These are phyloP conservation scores for Cyclostephanos invisitatus DNA, from an alignment of 108 stramenopile genomes.

Conservation along the genomic window DNA sequence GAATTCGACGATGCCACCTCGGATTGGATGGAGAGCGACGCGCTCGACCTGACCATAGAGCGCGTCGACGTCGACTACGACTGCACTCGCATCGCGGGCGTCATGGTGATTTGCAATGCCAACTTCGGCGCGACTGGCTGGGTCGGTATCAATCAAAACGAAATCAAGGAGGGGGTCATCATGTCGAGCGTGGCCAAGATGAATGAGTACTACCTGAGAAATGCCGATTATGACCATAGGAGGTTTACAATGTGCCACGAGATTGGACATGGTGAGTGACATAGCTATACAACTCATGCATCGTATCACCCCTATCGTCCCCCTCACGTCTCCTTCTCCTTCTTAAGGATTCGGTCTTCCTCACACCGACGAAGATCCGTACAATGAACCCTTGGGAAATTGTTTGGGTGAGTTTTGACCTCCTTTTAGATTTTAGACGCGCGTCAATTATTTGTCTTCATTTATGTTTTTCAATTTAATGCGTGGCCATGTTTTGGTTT, in stretches of 20 bases:
- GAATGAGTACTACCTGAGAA: slow-evolving; percentile 77
- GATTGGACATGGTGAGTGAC: slow-evolving; percentile 8
- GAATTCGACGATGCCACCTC: slow-evolving; percentile 54
- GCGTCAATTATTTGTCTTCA: neutral
- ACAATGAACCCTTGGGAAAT: slow-evolving; percentile 65
- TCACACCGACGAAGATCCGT: slow-evolving; percentile 79
- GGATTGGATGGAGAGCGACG: slow-evolving; percentile 67
- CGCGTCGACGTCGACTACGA: slow-evolving; percentile 37
- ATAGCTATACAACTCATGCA: neutral
- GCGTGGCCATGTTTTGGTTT: neutral
- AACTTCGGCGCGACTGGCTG: slow-evolving; percentile 77
- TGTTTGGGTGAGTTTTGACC: slow-evolving; percentile 54
- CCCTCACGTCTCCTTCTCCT: neutral
- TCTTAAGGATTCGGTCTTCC: slow-evolving; percentile 75
- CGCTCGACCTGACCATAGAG: slow-evolving; percentile 44
- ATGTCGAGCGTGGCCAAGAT: slow-evolving; percentile 67
- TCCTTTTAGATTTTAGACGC: too few relatives aligned
- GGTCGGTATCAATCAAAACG: slow-evolving; percentile 75
- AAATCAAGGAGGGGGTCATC: slow-evolving; percentile 35
- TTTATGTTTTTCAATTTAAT: neutral
- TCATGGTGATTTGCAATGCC: slow-evolving; percentile 73
- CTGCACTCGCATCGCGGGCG: slow-evolving; percentile 41
- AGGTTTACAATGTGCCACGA: slow-evolving; percentile 11
- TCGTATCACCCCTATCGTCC: neutral
- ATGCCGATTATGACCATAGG: slow-evolving; percentile 53